phyloP scores from a whole-genome alignment of 1,284 basidiomycete species.

The Fistulinella staudtii region DNA sequence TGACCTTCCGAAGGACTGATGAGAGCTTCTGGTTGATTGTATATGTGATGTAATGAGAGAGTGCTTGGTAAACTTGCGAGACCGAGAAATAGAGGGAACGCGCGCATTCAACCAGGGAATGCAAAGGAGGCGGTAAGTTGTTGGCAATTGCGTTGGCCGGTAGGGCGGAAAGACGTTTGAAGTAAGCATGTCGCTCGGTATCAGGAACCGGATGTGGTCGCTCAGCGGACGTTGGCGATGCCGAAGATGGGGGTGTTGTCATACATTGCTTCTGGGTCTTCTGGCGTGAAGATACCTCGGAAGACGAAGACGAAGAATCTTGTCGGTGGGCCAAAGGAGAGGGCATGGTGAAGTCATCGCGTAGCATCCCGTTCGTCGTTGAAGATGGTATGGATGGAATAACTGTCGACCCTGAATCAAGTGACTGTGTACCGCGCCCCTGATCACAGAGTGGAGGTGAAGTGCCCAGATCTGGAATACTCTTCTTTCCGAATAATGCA shows the following conservation, averaged over 20 bases:
- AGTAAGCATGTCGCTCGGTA: slow-evolving; percentile 89
- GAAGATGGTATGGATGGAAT: slow-evolving; percentile 12
- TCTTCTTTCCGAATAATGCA: slow-evolving; percentile 68
- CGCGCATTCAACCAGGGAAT: slow-evolving; percentile 80
- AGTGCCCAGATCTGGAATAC: slow-evolving; percentile 80
- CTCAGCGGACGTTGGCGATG: slow-evolving; percentile 41
- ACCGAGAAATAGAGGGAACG: slow-evolving; percentile 91
- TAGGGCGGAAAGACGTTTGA: slow-evolving; percentile 80
- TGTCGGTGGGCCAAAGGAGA: slow-evolving; percentile 42
- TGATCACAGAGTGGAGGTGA: slow-evolving; percentile 40
- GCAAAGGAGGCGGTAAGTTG: slow-evolving; percentile 70
- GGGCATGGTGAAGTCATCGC: slow-evolving; percentile 42
- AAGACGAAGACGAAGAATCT: slow-evolving; percentile 41
- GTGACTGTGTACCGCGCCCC: slow-evolving; percentile 22
- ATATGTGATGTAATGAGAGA: slow-evolving; percentile 87
- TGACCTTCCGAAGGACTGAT: slow-evolving; percentile 75
- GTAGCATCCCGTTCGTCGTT: slow-evolving; percentile 17
- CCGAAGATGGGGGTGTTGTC: slow-evolving; percentile 41
- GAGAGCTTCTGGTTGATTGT: slow-evolving; percentile 86
- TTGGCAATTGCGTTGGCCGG: slow-evolving; percentile 59
- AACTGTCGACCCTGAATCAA: slow-evolving; percentile 13
- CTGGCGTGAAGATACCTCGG: slow-evolving; percentile 25
- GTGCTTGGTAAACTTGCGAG: slow-evolving; percentile 87
- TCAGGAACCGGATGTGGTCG: slow-evolving; percentile 57
- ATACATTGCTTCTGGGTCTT: slow-evolving; percentile 29